Evolutionary conservation across 2,329 filamentous ascomycete species (phyloP).

Genomic region (Trichoderma sp.): DNA sequence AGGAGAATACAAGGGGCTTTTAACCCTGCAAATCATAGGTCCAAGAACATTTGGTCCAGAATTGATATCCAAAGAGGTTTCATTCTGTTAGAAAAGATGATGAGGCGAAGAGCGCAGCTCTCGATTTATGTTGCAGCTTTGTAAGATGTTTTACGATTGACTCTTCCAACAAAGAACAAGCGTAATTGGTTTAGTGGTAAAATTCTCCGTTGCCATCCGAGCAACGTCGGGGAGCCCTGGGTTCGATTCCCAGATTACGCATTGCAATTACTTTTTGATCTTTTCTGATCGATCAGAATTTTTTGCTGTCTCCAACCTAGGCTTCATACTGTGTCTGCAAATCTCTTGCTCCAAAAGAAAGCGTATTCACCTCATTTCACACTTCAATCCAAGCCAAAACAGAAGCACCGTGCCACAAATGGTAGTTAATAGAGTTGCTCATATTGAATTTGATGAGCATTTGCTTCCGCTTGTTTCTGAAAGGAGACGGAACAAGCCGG

Average conservation of each 20-base stretch:
- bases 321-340: no score
- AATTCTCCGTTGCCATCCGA: slow-evolving; percentile 30
- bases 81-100: neutral
- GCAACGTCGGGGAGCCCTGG: slow-evolving; percentile 30
- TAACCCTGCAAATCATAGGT: neutral
- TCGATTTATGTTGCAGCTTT: neutral
- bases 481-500: neutral
- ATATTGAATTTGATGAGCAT: neutral
- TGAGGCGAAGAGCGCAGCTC: neutral
- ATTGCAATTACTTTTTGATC: neutral
- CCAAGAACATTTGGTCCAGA: neutral
- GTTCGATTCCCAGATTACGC: slow-evolving; percentile 31
- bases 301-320: neutral
- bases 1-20: neutral
- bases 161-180: neutral
- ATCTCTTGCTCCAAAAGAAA: neutral
- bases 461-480: neutral
- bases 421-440: no score
- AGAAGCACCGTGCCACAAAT: neutral
- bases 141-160: rapidly evolving
- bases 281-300: neutral
- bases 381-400: neutral
- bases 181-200: slow-evolving; percentile 31
- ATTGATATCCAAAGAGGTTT: no score
- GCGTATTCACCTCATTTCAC: neutral